Evolutionary conservation across 768 basidiomycete genomes (phyloP).

Genomic region (Phlebiopsis flavidoalba): DNA sequence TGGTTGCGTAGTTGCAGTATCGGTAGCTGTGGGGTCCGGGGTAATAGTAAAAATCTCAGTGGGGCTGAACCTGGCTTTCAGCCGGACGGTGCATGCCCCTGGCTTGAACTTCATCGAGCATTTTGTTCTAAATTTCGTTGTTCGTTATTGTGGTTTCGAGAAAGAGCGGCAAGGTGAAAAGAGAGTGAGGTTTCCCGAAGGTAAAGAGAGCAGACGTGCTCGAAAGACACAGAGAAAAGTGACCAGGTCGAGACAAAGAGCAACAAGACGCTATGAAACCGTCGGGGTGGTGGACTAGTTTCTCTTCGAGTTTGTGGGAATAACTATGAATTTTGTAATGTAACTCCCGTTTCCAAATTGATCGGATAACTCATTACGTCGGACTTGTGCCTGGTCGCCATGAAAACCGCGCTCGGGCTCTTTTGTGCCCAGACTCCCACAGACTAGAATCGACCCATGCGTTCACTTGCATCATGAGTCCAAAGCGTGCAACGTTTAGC

Average conservation of each 20-base stretch:
- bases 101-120: conserved; percentile 7
- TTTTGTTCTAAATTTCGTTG: background rate
- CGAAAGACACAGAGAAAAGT: background rate
- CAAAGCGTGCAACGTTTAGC: too few relatives aligned
- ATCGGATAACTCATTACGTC: background rate
- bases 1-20: background rate
- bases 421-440: background rate
- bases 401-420: background rate
- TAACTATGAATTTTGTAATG: background rate
- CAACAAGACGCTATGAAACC: background rate
- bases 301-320: background rate
- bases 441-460: background rate
- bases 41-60: conserved; percentile 6
- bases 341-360: background rate
- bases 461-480: too few relatives aligned
- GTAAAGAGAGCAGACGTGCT: conserved; percentile 6
- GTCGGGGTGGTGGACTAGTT: background rate
- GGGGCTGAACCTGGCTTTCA: conserved; percentile 15
- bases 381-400: conserved; percentile 4
- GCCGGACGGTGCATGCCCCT: conserved; percentile 10
- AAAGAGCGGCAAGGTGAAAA: conserved; percentile 11
- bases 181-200: conserved; percentile 13
- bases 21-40: background rate
- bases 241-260: conserved; percentile 1
- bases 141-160: background rate